phyloP scores from a whole-genome alignment of 495 filamentous ascomycete species.

The Daldinia vernicosa region DNA sequence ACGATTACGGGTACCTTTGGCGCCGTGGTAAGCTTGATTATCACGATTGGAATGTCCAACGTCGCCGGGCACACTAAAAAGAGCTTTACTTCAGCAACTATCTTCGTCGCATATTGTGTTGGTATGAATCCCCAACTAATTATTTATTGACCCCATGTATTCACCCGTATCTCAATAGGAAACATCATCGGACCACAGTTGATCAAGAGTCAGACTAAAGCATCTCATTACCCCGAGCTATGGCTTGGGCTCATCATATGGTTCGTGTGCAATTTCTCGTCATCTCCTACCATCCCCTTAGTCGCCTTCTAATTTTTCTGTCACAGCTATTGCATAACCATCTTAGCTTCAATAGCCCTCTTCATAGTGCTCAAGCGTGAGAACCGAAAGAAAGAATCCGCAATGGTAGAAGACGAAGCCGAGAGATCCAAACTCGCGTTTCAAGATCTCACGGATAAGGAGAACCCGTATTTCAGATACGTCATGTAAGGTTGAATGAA shows the following conservation, averaged over 20 bases:
- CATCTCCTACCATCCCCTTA: neutral
- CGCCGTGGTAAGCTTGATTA: slow-evolving; percentile 69
- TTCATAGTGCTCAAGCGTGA: slow-evolving; percentile 66
- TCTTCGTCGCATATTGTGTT: slow-evolving; percentile 78
- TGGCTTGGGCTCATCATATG: slow-evolving; percentile 78
- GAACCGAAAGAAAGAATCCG: slow-evolving; percentile 60
- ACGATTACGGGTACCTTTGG: slow-evolving; percentile 76
- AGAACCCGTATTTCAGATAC: slow-evolving; percentile 80
- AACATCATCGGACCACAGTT: slow-evolving; percentile 77
- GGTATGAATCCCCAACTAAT: slow-evolving; percentile 56
- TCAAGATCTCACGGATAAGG: slow-evolving; percentile 76
- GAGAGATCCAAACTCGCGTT: slow-evolving; percentile 73
- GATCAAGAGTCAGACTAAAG: slow-evolving; percentile 67
- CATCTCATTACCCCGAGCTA: slow-evolving; percentile 72
- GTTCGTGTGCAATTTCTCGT: slow-evolving; percentile 49
- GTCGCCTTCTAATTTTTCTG: slow-evolving; percentile 13
- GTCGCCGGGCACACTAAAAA: slow-evolving; percentile 83
- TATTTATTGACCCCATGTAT: slow-evolving; percentile 1
- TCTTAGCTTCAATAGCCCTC: slow-evolving; percentile 61
- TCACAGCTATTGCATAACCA: slow-evolving; percentile 72
- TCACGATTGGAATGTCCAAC: slow-evolving; percentile 74
- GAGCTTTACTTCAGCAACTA: slow-evolving; percentile 73
- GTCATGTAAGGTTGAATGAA: slow-evolving; percentile 47
- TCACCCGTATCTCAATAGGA: slow-evolving; percentile 19
- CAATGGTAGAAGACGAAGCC: slow-evolving; percentile 62